Evolutionary conservation across 495 filamentous ascomycete species (phyloP).

Genomic region (Parathielavia hyrcaniae): DNA sequence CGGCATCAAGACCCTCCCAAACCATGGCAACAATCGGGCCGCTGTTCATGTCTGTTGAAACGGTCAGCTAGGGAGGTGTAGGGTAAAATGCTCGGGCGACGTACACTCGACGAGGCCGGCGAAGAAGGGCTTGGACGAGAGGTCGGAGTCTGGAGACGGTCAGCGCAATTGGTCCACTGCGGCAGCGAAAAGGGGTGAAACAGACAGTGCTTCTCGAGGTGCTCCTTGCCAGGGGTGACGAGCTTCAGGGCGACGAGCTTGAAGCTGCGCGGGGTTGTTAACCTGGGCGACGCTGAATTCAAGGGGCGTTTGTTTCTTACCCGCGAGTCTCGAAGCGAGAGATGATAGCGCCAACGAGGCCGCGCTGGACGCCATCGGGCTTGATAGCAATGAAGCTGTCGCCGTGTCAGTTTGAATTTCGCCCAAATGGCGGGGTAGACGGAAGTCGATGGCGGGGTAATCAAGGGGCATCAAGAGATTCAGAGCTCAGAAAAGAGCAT

Average conservation of each 20-base stretch:
- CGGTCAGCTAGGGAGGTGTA: conserved; percentile 27
- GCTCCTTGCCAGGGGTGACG: conserved; percentile 72
- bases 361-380: conserved; percentile 99
- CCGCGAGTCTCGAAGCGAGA: conserved; percentile 92
- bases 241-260: conserved; percentile 99
- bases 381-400: conserved; percentile 97
- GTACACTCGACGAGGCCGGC: conserved; percentile 79
- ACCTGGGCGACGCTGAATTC: conserved; percentile 6
- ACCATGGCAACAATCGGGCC: conserved; percentile 98
- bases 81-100: conserved; percentile 6
- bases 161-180: conserved; percentile 26
- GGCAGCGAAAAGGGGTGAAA: conserved; percentile 10
- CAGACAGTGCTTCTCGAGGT: conserved; percentile 92
- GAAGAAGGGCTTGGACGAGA: conserved; percentile 94
- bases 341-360: conserved; percentile 94
- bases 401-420: conserved; percentile 45
- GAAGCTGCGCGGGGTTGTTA: conserved; percentile 53
- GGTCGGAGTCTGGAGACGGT: conserved; percentile 62
- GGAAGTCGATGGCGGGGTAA: conserved; percentile 26
- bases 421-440: conserved; percentile 29
- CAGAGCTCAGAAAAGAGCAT: conserved; percentile 12
- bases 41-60: conserved; percentile 77
- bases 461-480: conserved; percentile 22
- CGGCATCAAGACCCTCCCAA: conserved; percentile 94
- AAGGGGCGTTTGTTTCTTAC: conserved; percentile 39